Conservation (phyloP, 805 yeast species). For the Candida jianshihensis region DNA sequence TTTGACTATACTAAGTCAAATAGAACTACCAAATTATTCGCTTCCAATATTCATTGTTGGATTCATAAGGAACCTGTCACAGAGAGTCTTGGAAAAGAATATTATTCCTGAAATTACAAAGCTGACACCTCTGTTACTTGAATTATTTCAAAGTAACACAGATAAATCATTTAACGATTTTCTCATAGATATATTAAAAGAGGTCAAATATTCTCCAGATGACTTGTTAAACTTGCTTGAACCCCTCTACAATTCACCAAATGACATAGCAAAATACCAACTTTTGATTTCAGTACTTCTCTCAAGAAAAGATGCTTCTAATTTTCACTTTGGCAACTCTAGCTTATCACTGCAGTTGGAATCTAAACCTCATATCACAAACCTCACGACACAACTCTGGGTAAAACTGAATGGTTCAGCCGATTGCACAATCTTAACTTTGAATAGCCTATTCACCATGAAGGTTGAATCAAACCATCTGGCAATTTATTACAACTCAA, state of each 20-base stretch:
- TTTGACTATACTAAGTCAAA: not conserved
- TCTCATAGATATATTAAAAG: not conserved
- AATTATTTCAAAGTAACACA: not conserved
- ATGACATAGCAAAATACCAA: not conserved
- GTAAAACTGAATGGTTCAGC: slow-evolving; percentile 22
- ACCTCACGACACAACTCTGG: slow-evolving; percentile 24
- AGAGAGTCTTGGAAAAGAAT: not conserved
- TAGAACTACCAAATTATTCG: not conserved
- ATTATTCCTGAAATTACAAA: not conserved
- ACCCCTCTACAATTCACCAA: not conserved
- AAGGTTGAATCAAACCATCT: slow-evolving; percentile 27
- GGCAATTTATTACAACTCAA: slow-evolving; percentile 17
- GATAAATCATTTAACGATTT: not conserved
- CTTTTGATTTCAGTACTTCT: slow-evolving; percentile 2
- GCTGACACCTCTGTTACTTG: not conserved
- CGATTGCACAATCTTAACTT: slow-evolving; percentile 23
- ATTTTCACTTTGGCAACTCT: slow-evolving; percentile 24
- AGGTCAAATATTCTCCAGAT: not conserved
- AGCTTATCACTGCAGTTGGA: slow-evolving; percentile 13
- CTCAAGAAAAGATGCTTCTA: slow-evolving; percentile 12
- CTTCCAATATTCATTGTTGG: not conserved
- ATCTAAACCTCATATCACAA: not conserved
- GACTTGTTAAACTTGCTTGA: not conserved
- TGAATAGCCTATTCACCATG: slow-evolving; percentile 15
- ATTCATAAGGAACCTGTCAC: not conserved